Conservation (phyloP, 306 rosid species). For the Trichosanthes cucumerina region DNA sequence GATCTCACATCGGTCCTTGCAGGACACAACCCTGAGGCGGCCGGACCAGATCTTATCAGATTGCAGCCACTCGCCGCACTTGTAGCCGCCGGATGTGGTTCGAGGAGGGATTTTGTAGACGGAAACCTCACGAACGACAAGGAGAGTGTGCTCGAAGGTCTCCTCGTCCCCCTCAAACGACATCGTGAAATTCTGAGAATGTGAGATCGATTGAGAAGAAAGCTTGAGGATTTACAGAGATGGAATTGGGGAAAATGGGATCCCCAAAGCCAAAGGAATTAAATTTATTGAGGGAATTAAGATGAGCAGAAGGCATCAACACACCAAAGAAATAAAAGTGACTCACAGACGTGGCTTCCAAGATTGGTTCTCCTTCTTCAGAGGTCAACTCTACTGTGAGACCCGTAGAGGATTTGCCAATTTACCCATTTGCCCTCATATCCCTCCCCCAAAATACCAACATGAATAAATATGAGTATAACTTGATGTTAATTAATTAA, state of each 20-base stretch:
- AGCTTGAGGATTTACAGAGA: not conserved
- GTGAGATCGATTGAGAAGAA: not conserved
- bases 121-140: constrained; percentile 91
- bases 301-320: constrained; percentile 26
- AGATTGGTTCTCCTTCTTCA: constrained; percentile 14
- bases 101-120: constrained; percentile 97
- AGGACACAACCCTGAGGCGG: constrained; percentile 80
- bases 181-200: constrained; percentile 36
- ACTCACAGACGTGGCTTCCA: constrained; percentile 34
- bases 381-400: constrained; percentile 22
- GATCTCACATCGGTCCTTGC: constrained; percentile 94
- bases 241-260: not conserved
- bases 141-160: constrained; percentile 86
- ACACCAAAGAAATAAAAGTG: not conserved
- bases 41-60: constrained; percentile 98
- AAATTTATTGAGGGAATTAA: constrained; percentile 12
- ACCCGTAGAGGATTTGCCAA: not conserved
- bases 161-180: constrained; percentile 82
- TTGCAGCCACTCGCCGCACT: constrained; percentile 99
- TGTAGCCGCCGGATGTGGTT: constrained; percentile 80
- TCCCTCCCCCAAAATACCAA: no score
- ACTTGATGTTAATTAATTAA: no score
- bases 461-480: no score
- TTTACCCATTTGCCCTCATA: constrained; percentile 9
- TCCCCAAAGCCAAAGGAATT: constrained; percentile 4